Conservation (phyloP, 345 rosid genomes). For the Rhodomyrtus tomentosa region DNA sequence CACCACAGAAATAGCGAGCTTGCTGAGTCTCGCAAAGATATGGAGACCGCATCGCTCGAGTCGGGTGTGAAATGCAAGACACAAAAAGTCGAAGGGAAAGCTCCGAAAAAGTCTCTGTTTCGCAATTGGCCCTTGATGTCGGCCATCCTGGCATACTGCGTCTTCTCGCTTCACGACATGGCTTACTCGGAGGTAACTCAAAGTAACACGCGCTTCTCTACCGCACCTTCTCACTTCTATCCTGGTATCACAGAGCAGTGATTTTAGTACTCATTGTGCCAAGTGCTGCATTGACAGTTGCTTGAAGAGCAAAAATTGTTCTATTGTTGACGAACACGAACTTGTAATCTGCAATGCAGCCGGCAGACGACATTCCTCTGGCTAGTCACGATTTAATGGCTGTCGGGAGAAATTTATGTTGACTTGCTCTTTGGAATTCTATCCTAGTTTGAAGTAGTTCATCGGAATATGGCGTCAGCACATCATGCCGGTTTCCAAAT, state of each 20-base stretch:
- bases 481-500: not conserved
- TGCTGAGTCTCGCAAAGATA: constrained; percentile 26
- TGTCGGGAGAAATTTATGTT: not conserved
- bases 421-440: not conserved
- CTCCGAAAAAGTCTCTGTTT: constrained; percentile 32
- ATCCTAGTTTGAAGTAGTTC: not conserved
- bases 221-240: not conserved
- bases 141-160: constrained; percentile 69
- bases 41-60: constrained; percentile 9
- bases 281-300: not conserved
- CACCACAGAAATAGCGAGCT: constrained; percentile 20
- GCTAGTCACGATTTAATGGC: not conserved
- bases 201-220: not conserved
- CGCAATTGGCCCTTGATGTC: constrained; percentile 91
- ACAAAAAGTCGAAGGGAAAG: constrained; percentile 7
- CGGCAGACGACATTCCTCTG: not conserved
- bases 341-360: not conserved
- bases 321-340: not conserved
- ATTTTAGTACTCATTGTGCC: not conserved
- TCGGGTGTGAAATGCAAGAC: constrained; percentile 1
- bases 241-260: not conserved
- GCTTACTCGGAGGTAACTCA: constrained; percentile 74
- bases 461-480: not conserved
- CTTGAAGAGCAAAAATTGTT: not conserved
- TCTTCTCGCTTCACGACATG: constrained; percentile 91